Evolutionary conservation across 805 yeast species (phyloP).

Genomic region (Hanseniaspora guilliermondii): DNA sequence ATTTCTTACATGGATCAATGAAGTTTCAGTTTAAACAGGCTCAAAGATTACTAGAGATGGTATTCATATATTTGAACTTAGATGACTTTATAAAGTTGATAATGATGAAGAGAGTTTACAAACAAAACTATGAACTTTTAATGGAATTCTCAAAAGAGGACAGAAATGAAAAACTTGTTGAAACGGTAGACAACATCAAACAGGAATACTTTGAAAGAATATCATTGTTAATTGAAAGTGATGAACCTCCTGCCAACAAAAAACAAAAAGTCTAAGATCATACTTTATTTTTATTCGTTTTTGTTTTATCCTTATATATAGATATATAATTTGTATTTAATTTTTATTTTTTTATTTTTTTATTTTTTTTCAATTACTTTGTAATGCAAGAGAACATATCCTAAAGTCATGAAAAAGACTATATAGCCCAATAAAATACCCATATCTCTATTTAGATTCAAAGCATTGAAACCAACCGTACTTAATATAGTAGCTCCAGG

Average conservation of each 20-base stretch:
- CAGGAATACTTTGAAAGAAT: constrained; percentile 43
- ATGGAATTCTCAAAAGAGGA: constrained; percentile 49
- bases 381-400: constrained; percentile 61
- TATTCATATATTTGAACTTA: constrained; percentile 34
- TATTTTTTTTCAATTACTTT: constrained; percentile 48
- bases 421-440: constrained; percentile 47
- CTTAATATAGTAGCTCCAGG: constrained; percentile 96
- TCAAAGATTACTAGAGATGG: constrained; percentile 66
- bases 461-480: constrained; percentile 85
- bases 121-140: constrained; percentile 71
- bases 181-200: constrained; percentile 56
- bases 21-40: constrained; percentile 73
- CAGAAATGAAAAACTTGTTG: constrained; percentile 58
- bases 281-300: not conserved
- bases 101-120: constrained; percentile 63
- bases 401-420: constrained; percentile 46
- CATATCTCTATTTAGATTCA: constrained; percentile 59
- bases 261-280: not conserved
- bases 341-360: not conserved
- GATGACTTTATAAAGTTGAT: constrained; percentile 33
- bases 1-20: constrained; percentile 27
- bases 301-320: not conserved
- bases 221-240: constrained; percentile 5
- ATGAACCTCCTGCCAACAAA: constrained; percentile 6
- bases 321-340: not conserved